phyloP scores from a whole-genome alignment of 116 monocot genomes.

The Iris pallida region DNA sequence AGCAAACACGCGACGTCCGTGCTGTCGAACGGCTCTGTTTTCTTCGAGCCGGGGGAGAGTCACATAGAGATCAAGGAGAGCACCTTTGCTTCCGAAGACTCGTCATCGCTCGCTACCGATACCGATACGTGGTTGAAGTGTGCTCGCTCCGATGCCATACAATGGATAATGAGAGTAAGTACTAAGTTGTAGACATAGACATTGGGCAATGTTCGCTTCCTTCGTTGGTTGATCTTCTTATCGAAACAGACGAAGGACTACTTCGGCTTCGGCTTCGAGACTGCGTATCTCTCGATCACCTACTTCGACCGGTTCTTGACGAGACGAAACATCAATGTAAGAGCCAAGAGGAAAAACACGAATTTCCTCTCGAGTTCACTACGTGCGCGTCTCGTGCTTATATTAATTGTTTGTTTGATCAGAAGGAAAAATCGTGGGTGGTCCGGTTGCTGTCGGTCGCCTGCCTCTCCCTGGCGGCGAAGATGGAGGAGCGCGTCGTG shows the following conservation, averaged over 20 bases:
- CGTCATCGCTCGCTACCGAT: background rate
- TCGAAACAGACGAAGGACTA: conserved; percentile 39
- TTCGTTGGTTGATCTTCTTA: background rate
- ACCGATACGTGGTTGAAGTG: conserved; percentile 20
- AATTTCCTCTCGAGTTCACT: too few species aligned
- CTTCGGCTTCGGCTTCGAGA: conserved; percentile 56
- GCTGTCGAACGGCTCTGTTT: background rate
- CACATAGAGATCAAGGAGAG: conserved; percentile 54
- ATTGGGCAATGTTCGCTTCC: background rate
- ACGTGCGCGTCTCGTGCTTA: background rate
- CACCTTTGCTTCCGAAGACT: conserved; percentile 1
- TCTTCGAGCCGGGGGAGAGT: conserved; percentile 36
- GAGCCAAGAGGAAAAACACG: too few species aligned
- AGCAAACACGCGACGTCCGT: background rate
- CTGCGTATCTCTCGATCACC: conserved; percentile 60
- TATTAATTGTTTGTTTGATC: conserved; percentile 1
- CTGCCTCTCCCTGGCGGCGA: conserved; percentile 78
- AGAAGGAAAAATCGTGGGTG: conserved; percentile 51
- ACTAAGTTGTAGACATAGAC: background rate
- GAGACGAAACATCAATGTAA: conserved; percentile 44
- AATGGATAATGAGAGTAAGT: conserved; percentile 81
- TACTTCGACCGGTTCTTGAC: conserved; percentile 83
- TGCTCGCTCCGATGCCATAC: conserved; percentile 54
- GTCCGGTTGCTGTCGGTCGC: conserved; percentile 58
- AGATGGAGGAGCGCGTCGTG: conserved; percentile 67